Evolutionary conservation across 225 moss, liverwort and hornwort species (phyloP), one percentile per base, ranked within the genome.

Genomic region (Lunularia cruciata): DNA sequence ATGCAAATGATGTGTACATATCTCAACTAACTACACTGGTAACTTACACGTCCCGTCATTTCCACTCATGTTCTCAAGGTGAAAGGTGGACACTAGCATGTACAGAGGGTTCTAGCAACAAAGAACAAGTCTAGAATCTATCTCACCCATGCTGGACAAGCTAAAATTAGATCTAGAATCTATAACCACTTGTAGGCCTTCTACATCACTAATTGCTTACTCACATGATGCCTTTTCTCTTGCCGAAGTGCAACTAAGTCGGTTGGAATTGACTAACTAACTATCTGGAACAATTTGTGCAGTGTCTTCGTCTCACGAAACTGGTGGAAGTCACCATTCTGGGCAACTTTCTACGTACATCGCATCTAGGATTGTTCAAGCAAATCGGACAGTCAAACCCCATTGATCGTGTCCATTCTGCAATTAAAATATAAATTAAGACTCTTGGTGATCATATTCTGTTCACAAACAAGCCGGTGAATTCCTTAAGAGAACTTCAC

Each of bases 51-150:
- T 37, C 0, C 32, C 56, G 56, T 15, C 56, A 57, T 57, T 57
- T 37, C 59, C 37, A 36, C 59, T 36, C 35, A 60, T 37, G 36
- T 60, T 60, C n/a, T 60, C 35, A 60, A 19, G 59, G 59, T 35
- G 59, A 37, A 30, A 1, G 9, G 59, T 7, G 36, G 59, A 60
- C 34, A 37, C 37, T 60, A 1, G 22, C 36, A 60, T 18, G n/a
- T 37, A 20, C n/a, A 22, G 37, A 37, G 31, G 13, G 36, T 57
- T 13, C 56, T 57, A 32, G 27, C 11, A 3, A 55, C 26, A 23
- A 55, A 30, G 28, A 55, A 28, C 27, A 30, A 30, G 55, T 58
- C 58, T 33, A 58, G 34, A 58, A 55, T 55, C 55, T 55, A 55
- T 55, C n/a, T n/a, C 55, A 55, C 27, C 6, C 55, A 58, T 35